Conservation (phyloP, 176 grass and related monocot species). For the Oryza glumipatula region DNA sequence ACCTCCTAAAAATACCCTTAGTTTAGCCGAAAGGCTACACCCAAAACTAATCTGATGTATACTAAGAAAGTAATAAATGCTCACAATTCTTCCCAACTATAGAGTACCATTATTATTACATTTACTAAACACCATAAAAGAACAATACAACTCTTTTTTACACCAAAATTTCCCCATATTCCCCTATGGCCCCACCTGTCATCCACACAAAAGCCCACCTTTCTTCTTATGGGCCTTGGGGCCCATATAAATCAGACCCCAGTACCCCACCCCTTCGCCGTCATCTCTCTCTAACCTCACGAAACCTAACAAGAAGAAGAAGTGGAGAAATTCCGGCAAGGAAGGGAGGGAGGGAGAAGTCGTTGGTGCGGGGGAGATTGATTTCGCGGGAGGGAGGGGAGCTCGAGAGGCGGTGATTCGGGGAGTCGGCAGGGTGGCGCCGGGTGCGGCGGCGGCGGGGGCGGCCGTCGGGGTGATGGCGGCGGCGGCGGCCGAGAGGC, state of each 20-base stretch:
- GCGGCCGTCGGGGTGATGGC: not conserved
- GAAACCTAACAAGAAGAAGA: not conserved
- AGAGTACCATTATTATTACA: not conserved
- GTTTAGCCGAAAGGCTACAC: not conserved
- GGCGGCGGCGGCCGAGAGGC: conserved; percentile 49
- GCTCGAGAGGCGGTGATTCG: not conserved
- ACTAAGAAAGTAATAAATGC: not conserved
- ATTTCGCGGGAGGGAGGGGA: not conserved
- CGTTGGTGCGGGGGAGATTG: too few species aligned
- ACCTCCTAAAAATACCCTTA: not conserved
- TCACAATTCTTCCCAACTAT: not conserved
- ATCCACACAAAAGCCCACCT: not conserved
- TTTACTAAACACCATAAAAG: not conserved
- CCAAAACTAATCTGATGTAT: not conserved
- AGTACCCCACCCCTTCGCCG: not conserved
- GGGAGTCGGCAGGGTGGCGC: not conserved
- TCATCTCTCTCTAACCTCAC: not conserved
- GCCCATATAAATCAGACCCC: not conserved
- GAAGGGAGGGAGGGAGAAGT: not conserved
- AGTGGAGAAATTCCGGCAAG: not conserved
- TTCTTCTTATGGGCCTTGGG: not conserved
- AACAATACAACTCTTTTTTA: not conserved
- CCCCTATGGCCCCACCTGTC: not conserved
- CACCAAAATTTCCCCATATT: not conserved
- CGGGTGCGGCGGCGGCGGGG: not conserved